Base-by-base conservation (phyloP, 2,329 filamentous ascomycete species). In the Aspergillus sp. region DNA sequence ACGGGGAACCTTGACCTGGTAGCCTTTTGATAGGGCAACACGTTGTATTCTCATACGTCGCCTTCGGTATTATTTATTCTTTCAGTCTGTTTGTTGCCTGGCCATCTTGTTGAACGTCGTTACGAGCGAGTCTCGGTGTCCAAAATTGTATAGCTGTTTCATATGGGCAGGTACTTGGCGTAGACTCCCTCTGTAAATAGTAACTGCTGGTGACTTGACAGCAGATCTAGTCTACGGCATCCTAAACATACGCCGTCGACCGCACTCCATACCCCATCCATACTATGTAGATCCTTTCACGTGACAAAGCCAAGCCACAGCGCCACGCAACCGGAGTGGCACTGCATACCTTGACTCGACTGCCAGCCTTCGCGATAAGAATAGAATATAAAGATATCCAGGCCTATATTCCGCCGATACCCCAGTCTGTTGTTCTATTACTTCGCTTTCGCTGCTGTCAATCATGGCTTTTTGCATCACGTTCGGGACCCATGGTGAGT, bases 401-500 rank as follows among this genome's bases (percentile, higher is more conserved):
- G n/a, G n/a, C n/a, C n/a, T n/a, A n/a, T n/a, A n/a, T n/a, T n/a
- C n/a, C n/a, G n/a, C n/a, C 6, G 19, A 22, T 10, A 22, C 19
- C 10, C 19, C 10, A 22, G 19, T 22, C 19, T 22, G 5, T 22
- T 13, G 6, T 29, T 29, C 10, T 12, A 22, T 15, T 13, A 17
- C 17, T 31, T 27, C 19, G 22, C 8, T 30, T 6, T 22, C 19
- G 14, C 10, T n/a, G n/a, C 6, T 20, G 29, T 17, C 16, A 35
- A 49, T 15, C 33, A 63, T 63, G 60, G 60, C 60, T 15, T 53
- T 63, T 37, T 63, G 60, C 45, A 62, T 63, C 40, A 63, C 60
- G 5, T 63, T 62, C 34, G 60, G 60, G 37, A 60, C 54, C 10
- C 53, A 63, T 33, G 59, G 60, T 63, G 49, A 41, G 55, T 39